Base-by-base conservation (phyloP, 208 protist species). In the Leishmania guyanensis region DNA sequence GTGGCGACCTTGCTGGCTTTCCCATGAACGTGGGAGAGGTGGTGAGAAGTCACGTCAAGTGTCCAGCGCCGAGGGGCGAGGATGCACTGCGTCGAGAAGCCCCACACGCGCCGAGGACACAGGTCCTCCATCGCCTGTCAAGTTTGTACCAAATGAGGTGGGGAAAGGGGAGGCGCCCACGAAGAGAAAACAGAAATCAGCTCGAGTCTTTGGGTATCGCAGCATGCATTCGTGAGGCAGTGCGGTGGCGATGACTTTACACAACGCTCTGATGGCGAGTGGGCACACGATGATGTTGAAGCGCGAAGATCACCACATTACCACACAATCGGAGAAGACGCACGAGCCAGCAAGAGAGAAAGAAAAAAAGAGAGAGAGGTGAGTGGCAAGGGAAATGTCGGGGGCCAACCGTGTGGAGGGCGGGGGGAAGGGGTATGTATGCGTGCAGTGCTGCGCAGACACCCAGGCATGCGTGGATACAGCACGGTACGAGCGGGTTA, bases 51-150 rank as follows among this genome's bases (percentile, higher is more conserved):
- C 33, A 89, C 85, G 76, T 94, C 91, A 0, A 84, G 77, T 0
- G 87, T 91, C 91, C 90, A 97, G 5, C 85, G 82, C 3, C 56
- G 70, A 12, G 93, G 93, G 12, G 87, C 86, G n/a, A 94, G 86
- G 20, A 97, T 46, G 16, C 60, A 75, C 20, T 87, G 86, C 4
- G 85, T 89, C 2, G 86, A 92, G 66, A 97, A 84, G 43, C 87
- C 89, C 36, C 83, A 76, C 33, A 88, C 89, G 4, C 64, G 70
- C 12, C 88, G 62, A 48, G 90, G 88, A 62, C 88, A 83, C 60
- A 94, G 68, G 36, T 90, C 73, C 50, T 89, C 22, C 70, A 78
- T 83, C 26, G 33, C n/a, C 36, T 48, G 5, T 29, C 73, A 54
- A 53, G 22, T 72, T 14, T 26, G n/a, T 43, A 72, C 43, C 36